A percentile compares a stretch with the other conserved stretches of the same genome.
Evolutionary conservation across 2,329 filamentous ascomycete species (phyloP).

Genomic region (Pseudopithomyces chartarum): DNA sequence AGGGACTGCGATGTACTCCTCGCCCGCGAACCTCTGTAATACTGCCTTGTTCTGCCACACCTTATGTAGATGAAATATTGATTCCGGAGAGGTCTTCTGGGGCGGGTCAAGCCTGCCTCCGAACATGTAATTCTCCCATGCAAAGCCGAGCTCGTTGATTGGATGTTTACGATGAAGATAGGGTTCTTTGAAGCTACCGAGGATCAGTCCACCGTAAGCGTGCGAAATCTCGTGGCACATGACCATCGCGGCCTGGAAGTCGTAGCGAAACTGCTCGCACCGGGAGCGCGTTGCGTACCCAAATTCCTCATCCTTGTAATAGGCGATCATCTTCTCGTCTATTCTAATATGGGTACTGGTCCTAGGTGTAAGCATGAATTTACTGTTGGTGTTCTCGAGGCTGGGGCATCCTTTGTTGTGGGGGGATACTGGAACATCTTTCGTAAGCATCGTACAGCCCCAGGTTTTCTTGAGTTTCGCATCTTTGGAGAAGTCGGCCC

Average conservation of each 20-base stretch:
- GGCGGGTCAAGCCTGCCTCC: constrained; percentile 40
- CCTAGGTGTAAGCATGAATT: neutral
- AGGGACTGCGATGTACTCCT: constrained; percentile 36
- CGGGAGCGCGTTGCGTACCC: constrained; percentile 27
- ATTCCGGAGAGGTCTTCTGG: constrained; percentile 19
- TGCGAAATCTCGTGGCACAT: constrained; percentile 43
- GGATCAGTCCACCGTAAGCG: constrained; percentile 39
- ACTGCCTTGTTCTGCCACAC: constrained; percentile 27
- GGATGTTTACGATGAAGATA: constrained; percentile 29
- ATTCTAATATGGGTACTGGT: constrained; percentile 34
- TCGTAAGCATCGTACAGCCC: neutral
- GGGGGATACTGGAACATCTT: neutral
- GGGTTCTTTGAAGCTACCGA: constrained; percentile 34
- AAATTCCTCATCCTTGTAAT: constrained; percentile 18
- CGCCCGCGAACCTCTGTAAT: constrained; percentile 24
- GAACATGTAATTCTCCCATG: constrained; percentile 46
- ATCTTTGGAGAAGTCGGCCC: neutral
- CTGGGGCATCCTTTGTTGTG: neutral
- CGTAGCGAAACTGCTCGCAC: constrained; percentile 39
- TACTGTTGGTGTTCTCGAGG: constrained; percentile 17
- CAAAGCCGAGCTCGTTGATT: constrained; percentile 37
- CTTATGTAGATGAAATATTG: constrained; percentile 34
- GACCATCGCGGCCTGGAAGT: constrained; percentile 38
- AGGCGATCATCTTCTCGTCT: constrained; percentile 22
- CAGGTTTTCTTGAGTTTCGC: neutral